phyloP scores from a whole-genome alignment of 164 flowering plant species.

The Vitis rotundifolia region DNA sequence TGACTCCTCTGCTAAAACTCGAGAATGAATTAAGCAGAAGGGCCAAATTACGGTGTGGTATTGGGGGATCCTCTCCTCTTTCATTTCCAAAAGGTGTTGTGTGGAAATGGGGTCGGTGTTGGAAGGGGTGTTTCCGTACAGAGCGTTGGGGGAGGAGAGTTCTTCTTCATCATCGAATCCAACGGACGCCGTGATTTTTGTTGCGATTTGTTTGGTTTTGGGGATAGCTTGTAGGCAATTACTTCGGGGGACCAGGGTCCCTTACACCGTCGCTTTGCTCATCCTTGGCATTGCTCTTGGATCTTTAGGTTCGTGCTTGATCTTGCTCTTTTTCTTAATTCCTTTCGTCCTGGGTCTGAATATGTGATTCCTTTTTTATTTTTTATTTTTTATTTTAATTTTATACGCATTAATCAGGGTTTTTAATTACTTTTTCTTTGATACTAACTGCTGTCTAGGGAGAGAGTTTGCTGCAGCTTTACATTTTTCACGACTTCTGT shows the following conservation, averaged over 20 bases:
- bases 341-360: not conserved
- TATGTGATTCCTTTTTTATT: too few relatives aligned
- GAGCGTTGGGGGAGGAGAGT: constrained; percentile 21
- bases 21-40: too few relatives aligned
- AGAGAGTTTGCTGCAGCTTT: too few relatives aligned
- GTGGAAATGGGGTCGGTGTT: constrained; percentile 27
- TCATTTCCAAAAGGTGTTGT: not conserved
- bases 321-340: not conserved
- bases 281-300: constrained; percentile 83
- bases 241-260: constrained; percentile 84
- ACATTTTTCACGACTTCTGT: too few relatives aligned
- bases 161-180: constrained; percentile 33
- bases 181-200: constrained; percentile 66
- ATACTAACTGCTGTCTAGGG: too few relatives aligned
- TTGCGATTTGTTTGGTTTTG: constrained; percentile 65
- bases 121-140: constrained; percentile 31
- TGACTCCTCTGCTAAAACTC: too few relatives aligned
- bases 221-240: constrained; percentile 84
- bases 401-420: too few relatives aligned
- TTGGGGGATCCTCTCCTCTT: too few relatives aligned
- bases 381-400: too few relatives aligned
- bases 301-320: constrained; percentile 55
- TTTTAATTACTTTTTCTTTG: too few relatives aligned
- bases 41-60: too few relatives aligned
- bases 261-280: constrained; percentile 90